Evolutionary conservation across 148 eudicot genomes (phyloP), one percentile per base, ranked within the genome.

Genomic region (Mesembryanthemum crystallinum): DNA sequence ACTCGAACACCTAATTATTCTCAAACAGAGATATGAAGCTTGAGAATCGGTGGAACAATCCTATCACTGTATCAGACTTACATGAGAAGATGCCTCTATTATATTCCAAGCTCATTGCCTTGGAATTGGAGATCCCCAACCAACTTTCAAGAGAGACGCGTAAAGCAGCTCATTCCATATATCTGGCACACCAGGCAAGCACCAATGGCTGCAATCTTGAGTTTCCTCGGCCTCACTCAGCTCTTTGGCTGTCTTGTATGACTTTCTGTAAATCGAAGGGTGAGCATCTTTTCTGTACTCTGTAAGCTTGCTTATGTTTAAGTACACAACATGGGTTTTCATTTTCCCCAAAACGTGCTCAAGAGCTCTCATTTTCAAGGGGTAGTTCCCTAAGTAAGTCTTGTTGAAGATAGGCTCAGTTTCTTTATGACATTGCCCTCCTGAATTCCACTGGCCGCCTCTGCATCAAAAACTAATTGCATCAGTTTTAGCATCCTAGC

Each of bases 131-230:
- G 88, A 85, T 7, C 86, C 88, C 80, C 78, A 83, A 35, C 89
- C 82, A 15, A 74, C 42, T 70, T 84, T 82, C 76, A 88, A 35
- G 23, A 92, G 87, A 73, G 94, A 87, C 23, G 83, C 92, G 33
- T 94, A 92, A 18, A 92, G 83, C 79, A 94, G 77, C 83, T 92
- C 91, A 35, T 94, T 94, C 98, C 98, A 94, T 17, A 89, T 81
- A 55, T 94, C 98, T 0, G 97, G 98, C 63, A 94, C 91, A 43
- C 98, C 98, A 0, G 98, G 98, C 77, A 94, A 82, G 85, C 98
- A 94, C 98, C 98, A 94, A 68, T 94, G 98, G 71, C 98, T 94
- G 85, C 98, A 94, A 80, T 94, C 97, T 77, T 94, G 93, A 42
- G 84, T 79, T 13, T 76, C 84, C 72, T 77, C 85, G 0, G 88